These are phyloP conservation scores for Ophiostoma sp. DNA, from an alignment of 2,329 filamentous ascomycete species.

Conservation along the genomic window DNA sequence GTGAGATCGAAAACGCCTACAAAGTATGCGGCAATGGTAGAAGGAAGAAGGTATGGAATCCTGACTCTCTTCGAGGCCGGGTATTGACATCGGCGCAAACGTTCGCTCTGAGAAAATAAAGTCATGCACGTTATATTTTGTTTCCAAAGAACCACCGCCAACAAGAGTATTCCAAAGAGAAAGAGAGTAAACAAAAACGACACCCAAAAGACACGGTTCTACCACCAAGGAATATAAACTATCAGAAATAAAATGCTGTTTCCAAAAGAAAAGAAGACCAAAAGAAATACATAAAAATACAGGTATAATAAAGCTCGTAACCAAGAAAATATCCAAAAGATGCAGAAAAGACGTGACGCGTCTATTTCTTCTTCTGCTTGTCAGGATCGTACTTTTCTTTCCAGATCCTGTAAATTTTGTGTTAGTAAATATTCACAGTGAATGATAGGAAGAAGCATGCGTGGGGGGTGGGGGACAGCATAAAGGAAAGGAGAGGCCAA, in stretches of 20 bases:
- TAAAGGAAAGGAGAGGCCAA: background rate
- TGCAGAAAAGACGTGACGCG: background rate
- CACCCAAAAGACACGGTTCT: background rate
- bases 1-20: background rate
- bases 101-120: too few species aligned
- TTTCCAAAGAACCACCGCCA: background rate
- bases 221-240: background rate
- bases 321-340: background rate
- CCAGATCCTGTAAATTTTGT: conserved; percentile 73
- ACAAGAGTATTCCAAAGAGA: background rate
- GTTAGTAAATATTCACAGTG: conserved; percentile 18
- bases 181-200: background rate
- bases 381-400: conserved; percentile 84
- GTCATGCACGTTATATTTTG: background rate
- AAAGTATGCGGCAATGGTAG: background rate
- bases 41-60: too few species aligned
- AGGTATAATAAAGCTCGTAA: background rate
- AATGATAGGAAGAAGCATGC: background rate
- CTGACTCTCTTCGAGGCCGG: too few species aligned
- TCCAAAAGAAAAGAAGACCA: background rate
- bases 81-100: background rate
- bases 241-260: background rate
- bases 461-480: background rate
- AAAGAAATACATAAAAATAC: background rate
- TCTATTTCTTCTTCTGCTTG: conserved; percentile 41